Evolutionary conservation across 2,329 filamentous ascomycete species (phyloP).

Genomic region (Kalmusia sp.): DNA sequence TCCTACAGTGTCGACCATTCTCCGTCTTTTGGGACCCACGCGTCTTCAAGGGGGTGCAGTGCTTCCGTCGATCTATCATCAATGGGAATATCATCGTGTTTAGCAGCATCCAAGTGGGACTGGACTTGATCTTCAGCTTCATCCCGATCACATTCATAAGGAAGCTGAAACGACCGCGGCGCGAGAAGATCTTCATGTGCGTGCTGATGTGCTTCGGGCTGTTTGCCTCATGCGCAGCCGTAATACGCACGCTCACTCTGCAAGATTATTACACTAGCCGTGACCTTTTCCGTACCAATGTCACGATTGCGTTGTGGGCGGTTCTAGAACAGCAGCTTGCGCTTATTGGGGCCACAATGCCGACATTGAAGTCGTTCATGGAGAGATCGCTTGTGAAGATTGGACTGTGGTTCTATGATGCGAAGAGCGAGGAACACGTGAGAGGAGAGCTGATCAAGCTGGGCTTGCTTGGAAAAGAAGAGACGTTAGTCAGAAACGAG

Average conservation of each 20-base stretch:
- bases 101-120: conserved; percentile 22
- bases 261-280: conserved; percentile 19
- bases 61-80: conserved; percentile 22
- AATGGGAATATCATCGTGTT: conserved; percentile 32
- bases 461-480: conserved; percentile 18
- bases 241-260: conserved; percentile 28
- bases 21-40: conserved; percentile 33
- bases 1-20: conserved; percentile 35
- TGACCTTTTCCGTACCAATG: conserved; percentile 29
- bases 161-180: conserved; percentile 24
- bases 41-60: conserved; percentile 19
- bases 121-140: conserved; percentile 28
- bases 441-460: conserved; percentile 15
- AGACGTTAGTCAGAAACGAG: background rate
- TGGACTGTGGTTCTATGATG: conserved; percentile 24
- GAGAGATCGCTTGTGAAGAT: conserved; percentile 12
- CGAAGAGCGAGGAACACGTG: conserved; percentile 17
- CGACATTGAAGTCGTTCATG: conserved; percentile 33
- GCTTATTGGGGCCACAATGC: conserved; percentile 35
- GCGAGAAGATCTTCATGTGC: conserved; percentile 32
- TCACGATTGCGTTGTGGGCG: conserved; percentile 29
- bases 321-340: conserved; percentile 34
- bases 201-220: conserved; percentile 31
- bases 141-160: conserved; percentile 31
- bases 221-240: conserved; percentile 28